Base-by-base conservation (phyloP, 148 eudicot species). In the Chenopodium album region DNA sequence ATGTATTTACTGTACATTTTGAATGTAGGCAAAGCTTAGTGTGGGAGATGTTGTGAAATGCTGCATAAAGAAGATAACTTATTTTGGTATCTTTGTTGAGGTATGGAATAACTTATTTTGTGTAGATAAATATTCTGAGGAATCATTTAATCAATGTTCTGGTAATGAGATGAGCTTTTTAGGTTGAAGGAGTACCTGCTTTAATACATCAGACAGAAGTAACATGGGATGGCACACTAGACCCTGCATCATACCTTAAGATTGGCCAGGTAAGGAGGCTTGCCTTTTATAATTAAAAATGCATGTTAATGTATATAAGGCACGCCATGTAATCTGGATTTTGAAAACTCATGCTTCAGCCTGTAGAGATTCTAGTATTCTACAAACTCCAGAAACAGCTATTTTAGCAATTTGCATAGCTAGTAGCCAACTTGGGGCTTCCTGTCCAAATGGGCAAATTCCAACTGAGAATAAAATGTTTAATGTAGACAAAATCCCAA, bases 141-240 rank as follows among this genome's bases (percentile, higher is more conserved):
- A n/a, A 29, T 26, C 46, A 73, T 4, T 69, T 66, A 76, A 64
- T 32, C 63, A 7, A 16, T 77, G 64, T 2, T 71, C 29, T 59
- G 68, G 48, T 32, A 23, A 77, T 41, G 44, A 41, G 44, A 71
- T 84, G 78, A 66, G 23, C 56, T 83, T 64, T 72, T 85, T 87
- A 96, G 99, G 95, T 96, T 87, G 99, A 92, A 89, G 98, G 95
- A 76, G 94, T 96, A 84, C 90, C 94, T 73, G 98, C 98, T 72
- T 83, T 96, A 48, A 93, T 96, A 85, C 98, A 96, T 86, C 95
- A 90, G 85, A 80, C 95, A 71, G 99, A 96, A 90, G 93, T 96
- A 48, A 91, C 99, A 3, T 96, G 99, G 99, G 98, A 94, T 85
- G 88, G 87, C 75, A 91, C 91, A 75, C 88, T 94, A 74, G 90